Base-by-base conservation (phyloP, 768 basidiomycete genomes). In the Mycena kentingensis region DNA sequence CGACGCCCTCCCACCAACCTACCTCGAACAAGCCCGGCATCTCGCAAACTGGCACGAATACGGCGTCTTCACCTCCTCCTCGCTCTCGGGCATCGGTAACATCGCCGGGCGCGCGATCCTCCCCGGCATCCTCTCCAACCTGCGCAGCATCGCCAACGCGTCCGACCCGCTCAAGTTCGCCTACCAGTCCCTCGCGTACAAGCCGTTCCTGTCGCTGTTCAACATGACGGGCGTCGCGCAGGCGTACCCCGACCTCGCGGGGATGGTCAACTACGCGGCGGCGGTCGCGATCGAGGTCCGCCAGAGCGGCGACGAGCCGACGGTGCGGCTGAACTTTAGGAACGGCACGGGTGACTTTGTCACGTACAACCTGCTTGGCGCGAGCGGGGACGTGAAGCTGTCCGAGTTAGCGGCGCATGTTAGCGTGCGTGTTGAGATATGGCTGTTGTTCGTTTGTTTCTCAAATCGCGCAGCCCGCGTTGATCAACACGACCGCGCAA, bases 1-100 rank as follows among this genome's bases (percentile, higher is more conserved):
- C 7, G 47, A 69, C 0, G 54, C 51, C 0, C 72, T 88, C 3
- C 83, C 85, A 8, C 28, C 68, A 1, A 73, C 73, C 0, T 79
- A 72, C 58, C 73, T 87, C 16, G 74, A 68, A 7, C 82, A 82
- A 62, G 83, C 78, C 3, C 74, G 81, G 18, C 76, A 73, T 38
- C 75, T 90, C 6, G 88, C 87, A 2, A 81, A 87, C 68, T 90
- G 76, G 73, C 87, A 89, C 63, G 85, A 90, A 70, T 81, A 85
- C 65, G 78, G 77, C 41, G 77, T 88, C 15, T 90, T 89, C 69
- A 81, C 74, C 4, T 78, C 77, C 44, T 63, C 71, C 0, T 62
- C 73, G n/a, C 65, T 76, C 2, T 65, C 67, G 19, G 83, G 85
- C n/a, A 82, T 90, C 46, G 81, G 85, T 32, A 88, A 88, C 63